Percentiles rank a stretch among this genome's conserved stretches.
phyloP scores from a whole-genome alignment of 2,329 filamentous ascomycete genomes.

The Ophiostoma pallidulum region DNA sequence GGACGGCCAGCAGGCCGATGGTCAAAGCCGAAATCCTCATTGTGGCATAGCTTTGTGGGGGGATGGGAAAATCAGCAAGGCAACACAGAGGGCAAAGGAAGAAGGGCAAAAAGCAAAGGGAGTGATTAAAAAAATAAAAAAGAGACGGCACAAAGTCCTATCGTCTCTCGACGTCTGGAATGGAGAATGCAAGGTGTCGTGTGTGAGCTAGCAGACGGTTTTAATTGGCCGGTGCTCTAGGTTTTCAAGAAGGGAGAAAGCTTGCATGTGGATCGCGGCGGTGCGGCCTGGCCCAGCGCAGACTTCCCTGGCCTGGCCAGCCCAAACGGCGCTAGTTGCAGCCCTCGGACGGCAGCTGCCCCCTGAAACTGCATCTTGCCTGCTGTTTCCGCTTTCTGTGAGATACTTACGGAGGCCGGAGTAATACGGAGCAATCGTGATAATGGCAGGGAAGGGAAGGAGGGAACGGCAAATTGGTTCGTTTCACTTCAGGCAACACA shows the following conservation, averaged over 20 bases:
- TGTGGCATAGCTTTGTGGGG: constrained; percentile 36
- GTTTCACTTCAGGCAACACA: too few relatives aligned
- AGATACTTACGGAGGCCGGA: too few relatives aligned
- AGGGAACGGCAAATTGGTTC: too few relatives aligned
- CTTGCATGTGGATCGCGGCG: neutral
- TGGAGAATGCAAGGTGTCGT: constrained; percentile 7
- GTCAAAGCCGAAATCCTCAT: constrained; percentile 66
- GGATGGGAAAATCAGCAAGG: neutral
- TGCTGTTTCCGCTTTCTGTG: too few relatives aligned
- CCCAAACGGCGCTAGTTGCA: too few relatives aligned
- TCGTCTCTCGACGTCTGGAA: neutral
- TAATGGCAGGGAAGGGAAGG: too few relatives aligned
- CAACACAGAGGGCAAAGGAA: constrained; percentile 9
- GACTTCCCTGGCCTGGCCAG: too few relatives aligned
- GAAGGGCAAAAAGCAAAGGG: neutral
- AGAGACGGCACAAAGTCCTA: too few relatives aligned
- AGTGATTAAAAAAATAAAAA: neutral
- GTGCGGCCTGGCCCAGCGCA: neutral
- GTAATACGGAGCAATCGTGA: too few relatives aligned
- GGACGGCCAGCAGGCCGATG: constrained; percentile 58
- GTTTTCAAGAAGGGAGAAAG: neutral
- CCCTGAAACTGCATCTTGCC: too few relatives aligned
- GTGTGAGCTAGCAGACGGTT: constrained; percentile 4
- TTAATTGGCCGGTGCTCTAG: neutral
- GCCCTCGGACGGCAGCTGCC: neutral